Percentiles rank a stretch among this genome's conserved stretches.
Evolutionary conservation across 345 rosid genomes (phyloP).

Genomic region (Trapa bicornis): DNA sequence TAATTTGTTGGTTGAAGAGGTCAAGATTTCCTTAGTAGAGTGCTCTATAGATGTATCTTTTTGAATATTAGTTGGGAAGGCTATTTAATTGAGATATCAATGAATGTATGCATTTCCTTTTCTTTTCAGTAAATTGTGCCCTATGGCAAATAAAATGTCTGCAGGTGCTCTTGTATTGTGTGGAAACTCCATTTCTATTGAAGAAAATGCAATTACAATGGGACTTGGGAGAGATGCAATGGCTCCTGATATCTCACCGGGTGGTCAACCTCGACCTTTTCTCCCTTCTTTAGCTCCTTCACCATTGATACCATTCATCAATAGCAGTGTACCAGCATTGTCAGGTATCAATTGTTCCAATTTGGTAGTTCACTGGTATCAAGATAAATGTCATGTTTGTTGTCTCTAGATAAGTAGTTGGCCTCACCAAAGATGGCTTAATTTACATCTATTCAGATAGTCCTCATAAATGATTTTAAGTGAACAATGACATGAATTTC

Average conservation of each 20-base stretch:
- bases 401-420: not conserved
- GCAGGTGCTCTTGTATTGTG: constrained; percentile 13
- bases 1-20: not conserved
- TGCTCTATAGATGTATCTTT: not conserved
- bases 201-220: not conserved
- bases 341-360: constrained; percentile 25
- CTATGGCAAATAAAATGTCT: constrained; percentile 1
- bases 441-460: not conserved
- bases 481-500: not conserved
- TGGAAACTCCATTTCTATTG: constrained; percentile 6
- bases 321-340: constrained; percentile 27
- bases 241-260: constrained; percentile 19
- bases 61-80: not conserved
- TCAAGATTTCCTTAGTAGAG: not conserved
- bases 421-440: not conserved
- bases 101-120: not conserved
- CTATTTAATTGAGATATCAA: not conserved
- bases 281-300: constrained; percentile 53
- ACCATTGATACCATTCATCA: constrained; percentile 34
- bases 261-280: constrained; percentile 30
- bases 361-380: not conserved
- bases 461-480: not conserved
- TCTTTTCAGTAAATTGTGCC: not conserved
- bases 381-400: not conserved
- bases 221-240: constrained; percentile 7